These are phyloP conservation scores for Teunomyces stri DNA, from an alignment of 805 yeast species.

Conservation along the genomic window DNA sequence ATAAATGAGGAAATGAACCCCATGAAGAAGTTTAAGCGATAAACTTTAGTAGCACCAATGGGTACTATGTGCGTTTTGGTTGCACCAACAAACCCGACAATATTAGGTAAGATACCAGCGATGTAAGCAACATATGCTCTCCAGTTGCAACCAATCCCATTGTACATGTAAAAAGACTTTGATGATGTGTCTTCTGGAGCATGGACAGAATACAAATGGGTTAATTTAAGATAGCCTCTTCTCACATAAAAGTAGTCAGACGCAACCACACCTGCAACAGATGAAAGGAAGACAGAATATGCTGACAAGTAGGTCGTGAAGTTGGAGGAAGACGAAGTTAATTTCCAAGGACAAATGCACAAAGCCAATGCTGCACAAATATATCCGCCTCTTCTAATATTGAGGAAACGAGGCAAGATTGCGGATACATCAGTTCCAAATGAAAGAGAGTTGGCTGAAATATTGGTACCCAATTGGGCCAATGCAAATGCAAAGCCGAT, in stretches of 20 bases:
- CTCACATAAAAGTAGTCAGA: conserved; percentile 69
- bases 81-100: conserved; percentile 85
- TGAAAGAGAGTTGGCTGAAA: conserved; percentile 67
- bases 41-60: conserved; percentile 70
- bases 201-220: conserved; percentile 57
- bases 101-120: conserved; percentile 77
- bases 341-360: conserved; percentile 81
- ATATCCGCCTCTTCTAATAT: conserved; percentile 78
- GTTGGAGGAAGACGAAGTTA: conserved; percentile 63
- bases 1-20: conserved; percentile 64
- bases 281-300: conserved; percentile 76
- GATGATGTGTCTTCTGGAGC: conserved; percentile 31
- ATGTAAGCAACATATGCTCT: conserved; percentile 79
- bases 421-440: conserved; percentile 76
- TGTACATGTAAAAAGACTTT: conserved; percentile 55
- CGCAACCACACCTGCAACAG: conserved; percentile 75
- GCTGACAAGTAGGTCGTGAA: conserved; percentile 81
- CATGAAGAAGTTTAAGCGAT: conserved; percentile 70
- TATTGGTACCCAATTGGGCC: conserved; percentile 77
- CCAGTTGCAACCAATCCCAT: conserved; percentile 71
- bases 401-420: conserved; percentile 58
- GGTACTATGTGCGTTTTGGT: conserved; percentile 71
- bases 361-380: conserved; percentile 71
- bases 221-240: conserved; percentile 64
- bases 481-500: conserved; percentile 67